A percentile compares a stretch with the other conserved stretches of the same genome.
Conservation (phyloP, 2,329 filamentous ascomycete genomes). For the Ophiostoma populinum region DNA sequence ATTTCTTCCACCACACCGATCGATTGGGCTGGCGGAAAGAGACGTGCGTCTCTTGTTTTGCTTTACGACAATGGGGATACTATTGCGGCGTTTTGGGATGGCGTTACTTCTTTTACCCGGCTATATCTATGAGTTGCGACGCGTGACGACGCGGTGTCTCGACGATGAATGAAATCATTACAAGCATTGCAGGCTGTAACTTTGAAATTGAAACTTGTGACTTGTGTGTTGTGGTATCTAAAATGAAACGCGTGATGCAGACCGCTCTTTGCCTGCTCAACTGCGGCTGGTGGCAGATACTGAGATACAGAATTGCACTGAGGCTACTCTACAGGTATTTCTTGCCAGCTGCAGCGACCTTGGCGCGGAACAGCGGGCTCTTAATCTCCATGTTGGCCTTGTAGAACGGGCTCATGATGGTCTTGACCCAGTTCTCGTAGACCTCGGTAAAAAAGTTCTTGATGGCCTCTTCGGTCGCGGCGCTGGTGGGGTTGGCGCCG, state of each 20-base stretch:
- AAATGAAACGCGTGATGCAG: no score
- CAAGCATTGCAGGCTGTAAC: neutral
- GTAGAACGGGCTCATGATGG: slow-evolving; percentile 95
- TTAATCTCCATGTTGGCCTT: slow-evolving; percentile 65
- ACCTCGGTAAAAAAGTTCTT: slow-evolving; percentile 89
- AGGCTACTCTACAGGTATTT: slow-evolving; percentile 53
- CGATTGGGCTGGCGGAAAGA: no score
- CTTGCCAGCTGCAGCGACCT: slow-evolving; percentile 73
- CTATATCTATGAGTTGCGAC: slow-evolving; percentile 5
- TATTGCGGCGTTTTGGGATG: slow-evolving; percentile 7
- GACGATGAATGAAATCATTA: slow-evolving; percentile 5
- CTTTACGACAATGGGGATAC: slow-evolving; percentile 1
- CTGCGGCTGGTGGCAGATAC: no score
- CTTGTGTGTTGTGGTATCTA: slow-evolving; percentile 2
- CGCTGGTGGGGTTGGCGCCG: slow-evolving; percentile 70
- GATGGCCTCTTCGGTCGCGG: slow-evolving; percentile 88
- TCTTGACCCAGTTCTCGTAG: slow-evolving; percentile 94
- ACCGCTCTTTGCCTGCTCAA: neutral
- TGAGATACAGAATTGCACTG: no score
- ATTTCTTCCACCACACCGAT: no score
- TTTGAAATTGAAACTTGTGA: neutral
- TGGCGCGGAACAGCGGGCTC: slow-evolving; percentile 69
- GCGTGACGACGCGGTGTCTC: slow-evolving; percentile 6
- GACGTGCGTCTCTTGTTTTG: no score
- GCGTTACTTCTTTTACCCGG: slow-evolving; percentile 5